Evolutionary conservation across 495 filamentous ascomycete genomes (phyloP).

Genomic region (Schizothecium vesticola): DNA sequence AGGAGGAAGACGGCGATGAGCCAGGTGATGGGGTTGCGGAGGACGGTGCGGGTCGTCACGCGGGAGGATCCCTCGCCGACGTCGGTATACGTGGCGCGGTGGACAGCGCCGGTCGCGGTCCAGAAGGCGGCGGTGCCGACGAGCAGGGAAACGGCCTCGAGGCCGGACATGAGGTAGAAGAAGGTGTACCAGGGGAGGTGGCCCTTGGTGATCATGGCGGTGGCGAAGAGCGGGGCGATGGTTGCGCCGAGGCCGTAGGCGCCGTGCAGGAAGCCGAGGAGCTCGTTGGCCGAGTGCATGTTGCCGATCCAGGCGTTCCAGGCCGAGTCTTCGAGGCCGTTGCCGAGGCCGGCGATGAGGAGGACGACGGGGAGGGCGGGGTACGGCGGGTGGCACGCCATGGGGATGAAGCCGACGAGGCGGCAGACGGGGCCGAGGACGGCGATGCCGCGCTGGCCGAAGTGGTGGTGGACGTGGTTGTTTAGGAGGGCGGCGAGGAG

Average conservation of each 20-base stretch:
- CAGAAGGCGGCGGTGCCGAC: conserved; percentile 59
- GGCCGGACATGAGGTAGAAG: conserved; percentile 61
- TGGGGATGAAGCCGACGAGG: conserved; percentile 35
- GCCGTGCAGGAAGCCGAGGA: conserved; percentile 68
- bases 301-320: conserved; percentile 84
- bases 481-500: conserved; percentile 70
- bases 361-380: conserved; percentile 67
- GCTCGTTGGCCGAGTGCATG: conserved; percentile 61
- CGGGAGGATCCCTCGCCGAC: conserved; percentile 18
- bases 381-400: conserved; percentile 66
- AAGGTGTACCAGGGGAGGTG: conserved; percentile 57
- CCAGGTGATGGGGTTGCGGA: conserved; percentile 57
- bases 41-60: conserved; percentile 34
- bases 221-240: conserved; percentile 70
- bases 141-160: conserved; percentile 51
- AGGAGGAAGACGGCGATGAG: conserved; percentile 70
- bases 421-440: conserved; percentile 59
- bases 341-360: conserved; percentile 65
- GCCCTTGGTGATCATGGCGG: conserved; percentile 59
- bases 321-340: conserved; percentile 63
- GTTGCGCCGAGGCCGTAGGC: conserved; percentile 73
- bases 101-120: conserved; percentile 55
- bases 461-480: conserved; percentile 47
- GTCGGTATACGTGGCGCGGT: conserved; percentile 42
- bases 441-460: conserved; percentile 73